phyloP scores from a whole-genome alignment of 2,329 filamentous ascomycete genomes.

The Stemphylium vesicarium region DNA sequence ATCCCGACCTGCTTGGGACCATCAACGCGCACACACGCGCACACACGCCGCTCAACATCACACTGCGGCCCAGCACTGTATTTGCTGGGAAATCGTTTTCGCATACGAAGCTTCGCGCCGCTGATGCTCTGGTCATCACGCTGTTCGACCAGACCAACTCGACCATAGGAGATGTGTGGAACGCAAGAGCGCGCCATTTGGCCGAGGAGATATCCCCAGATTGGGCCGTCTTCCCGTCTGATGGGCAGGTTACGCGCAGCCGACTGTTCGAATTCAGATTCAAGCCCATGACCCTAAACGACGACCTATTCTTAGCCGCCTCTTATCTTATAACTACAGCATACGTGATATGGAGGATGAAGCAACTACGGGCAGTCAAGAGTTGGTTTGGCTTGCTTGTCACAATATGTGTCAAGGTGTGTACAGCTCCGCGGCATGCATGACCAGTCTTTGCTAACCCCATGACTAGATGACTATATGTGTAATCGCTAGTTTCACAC shows the following conservation, averaged over 20 bases:
- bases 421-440: neutral
- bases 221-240: slow-evolving; percentile 70
- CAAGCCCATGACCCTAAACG: slow-evolving; percentile 71
- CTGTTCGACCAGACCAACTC: slow-evolving; percentile 72
- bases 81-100: slow-evolving; percentile 82
- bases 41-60: slow-evolving; percentile 73
- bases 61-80: slow-evolving; percentile 77
- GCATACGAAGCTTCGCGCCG: slow-evolving; percentile 70
- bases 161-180: slow-evolving; percentile 69
- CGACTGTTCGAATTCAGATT: slow-evolving; percentile 81
- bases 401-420: slow-evolving; percentile 70
- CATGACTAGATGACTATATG: slow-evolving; percentile 64
- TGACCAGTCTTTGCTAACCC: slow-evolving; percentile 17
- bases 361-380: slow-evolving; percentile 75
- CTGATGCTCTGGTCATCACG: slow-evolving; percentile 80
- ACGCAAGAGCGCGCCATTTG: slow-evolving; percentile 63
- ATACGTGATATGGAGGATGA: slow-evolving; percentile 72
- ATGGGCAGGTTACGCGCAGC: slow-evolving; percentile 61
- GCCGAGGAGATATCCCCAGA: slow-evolving; percentile 57
- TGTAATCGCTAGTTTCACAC: slow-evolving; percentile 78
- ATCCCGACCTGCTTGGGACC: slow-evolving; percentile 69
- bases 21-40: slow-evolving; percentile 70
- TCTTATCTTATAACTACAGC: slow-evolving; percentile 69
- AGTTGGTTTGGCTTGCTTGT: slow-evolving; percentile 75
- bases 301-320: slow-evolving; percentile 67